Conservation (phyloP, 352 stramenopile species). For the Pythium myriotylum region DNA sequence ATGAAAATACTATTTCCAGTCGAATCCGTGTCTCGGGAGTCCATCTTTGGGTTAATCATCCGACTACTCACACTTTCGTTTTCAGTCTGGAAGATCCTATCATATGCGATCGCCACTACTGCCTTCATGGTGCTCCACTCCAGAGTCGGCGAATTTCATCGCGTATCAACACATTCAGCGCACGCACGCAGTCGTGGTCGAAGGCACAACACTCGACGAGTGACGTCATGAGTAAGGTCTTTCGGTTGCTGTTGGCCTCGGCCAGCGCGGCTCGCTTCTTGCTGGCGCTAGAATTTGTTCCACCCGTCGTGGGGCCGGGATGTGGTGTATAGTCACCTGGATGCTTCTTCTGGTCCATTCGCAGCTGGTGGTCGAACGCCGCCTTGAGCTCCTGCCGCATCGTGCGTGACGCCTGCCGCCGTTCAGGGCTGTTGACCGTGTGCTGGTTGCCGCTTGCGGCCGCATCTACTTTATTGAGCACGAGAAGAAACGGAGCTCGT, state of each 20-base stretch:
- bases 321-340: conserved; percentile 17
- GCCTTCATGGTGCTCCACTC: conserved; percentile 6
- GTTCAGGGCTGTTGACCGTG: conserved; percentile 23
- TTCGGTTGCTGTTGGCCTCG: conserved; percentile 26
- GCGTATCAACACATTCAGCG: conserved; percentile 41
- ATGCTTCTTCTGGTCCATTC: conserved; percentile 43
- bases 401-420: conserved; percentile 35
- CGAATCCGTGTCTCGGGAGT: too few relatives aligned
- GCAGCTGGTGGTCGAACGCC: conserved; percentile 52
- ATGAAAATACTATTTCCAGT: too few relatives aligned
- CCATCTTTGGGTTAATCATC: too few relatives aligned
- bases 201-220: conserved; percentile 52
- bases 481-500: conserved; percentile 44
- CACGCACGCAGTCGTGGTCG: conserved; percentile 44
- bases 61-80: too few relatives aligned
- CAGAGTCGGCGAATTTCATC: conserved; percentile 39
- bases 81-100: too few relatives aligned
- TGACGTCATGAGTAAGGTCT: conserved; percentile 41
- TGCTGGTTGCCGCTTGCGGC: background rate
- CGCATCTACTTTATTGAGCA: conserved; percentile 67
- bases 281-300: background rate
- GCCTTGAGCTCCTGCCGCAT: conserved; percentile 51
- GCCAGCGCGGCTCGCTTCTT: conserved; percentile 13
- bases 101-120: background rate
- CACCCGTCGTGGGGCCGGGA: background rate